Evolutionary conservation across 257 asterid genomes (phyloP), one percentile per base, ranked within the genome.

Genomic region (Penstemon barbatus): DNA sequence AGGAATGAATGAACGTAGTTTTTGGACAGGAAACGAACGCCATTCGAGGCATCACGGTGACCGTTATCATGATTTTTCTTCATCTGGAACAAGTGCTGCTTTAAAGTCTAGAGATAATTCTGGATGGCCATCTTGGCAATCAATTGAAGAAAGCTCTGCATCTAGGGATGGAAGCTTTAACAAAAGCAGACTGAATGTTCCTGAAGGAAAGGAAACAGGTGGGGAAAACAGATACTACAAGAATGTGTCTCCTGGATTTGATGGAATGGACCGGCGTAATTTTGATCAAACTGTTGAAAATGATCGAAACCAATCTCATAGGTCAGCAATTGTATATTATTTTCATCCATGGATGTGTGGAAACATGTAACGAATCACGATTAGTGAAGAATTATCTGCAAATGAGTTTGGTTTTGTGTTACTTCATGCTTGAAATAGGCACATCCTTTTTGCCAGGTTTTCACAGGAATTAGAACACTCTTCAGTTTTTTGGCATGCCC

Each of bases 171-270:
- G 72, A 52, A 71, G 77, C 55, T 65, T 68, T 49, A 25, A 37
- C 75, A 80, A 66, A 72, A 80, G 66, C 60, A 69, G 87, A 74
- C 79, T 59, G 50, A 68, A 62, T 50, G 78, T 65, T 55, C 71
- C 78, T 10, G 88, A 85, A 58, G 80, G 57, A 11, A 82, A 61
- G 75, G 88, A 80, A n/a, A 67, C 56, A 19, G 78, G 77, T 56
- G 73, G 74, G 57, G 83, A 71, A 66, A 81, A 73, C 63, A 79
- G 77, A 78, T 70, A 75, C 49, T 72, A 78, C 75, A 82, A 71
- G 79, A 75, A 78, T 57, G 75, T 74, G 82, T 86, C 95, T 38
- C 90, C 86, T 25, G 88, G 79, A 70, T 77, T 71, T 74, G 94
- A 86, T 61, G 87, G 75, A 67, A 73, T 71, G 75, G 83, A 67